Conservation (phyloP, 768 basidiomycete genomes). For the Hebeloma cylindrosporum region DNA sequence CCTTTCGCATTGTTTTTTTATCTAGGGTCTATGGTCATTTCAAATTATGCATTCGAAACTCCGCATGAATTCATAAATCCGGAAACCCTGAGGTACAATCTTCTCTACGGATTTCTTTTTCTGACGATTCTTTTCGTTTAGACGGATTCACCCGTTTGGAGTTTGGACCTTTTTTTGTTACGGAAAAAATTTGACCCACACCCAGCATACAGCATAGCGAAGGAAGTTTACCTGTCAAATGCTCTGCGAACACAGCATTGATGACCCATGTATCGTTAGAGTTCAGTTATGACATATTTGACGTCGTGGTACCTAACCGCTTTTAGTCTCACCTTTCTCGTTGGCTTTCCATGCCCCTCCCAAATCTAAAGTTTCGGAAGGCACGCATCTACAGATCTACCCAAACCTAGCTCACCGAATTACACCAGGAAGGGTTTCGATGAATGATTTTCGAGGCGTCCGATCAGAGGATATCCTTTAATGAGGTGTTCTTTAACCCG, state of each 20-base stretch:
- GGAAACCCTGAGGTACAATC: constrained; percentile 13
- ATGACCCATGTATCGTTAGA: constrained; percentile 22
- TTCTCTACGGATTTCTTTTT: too few species aligned
- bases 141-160: too few species aligned
- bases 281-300: constrained; percentile 35
- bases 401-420: constrained; percentile 35
- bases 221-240: constrained; percentile 14
- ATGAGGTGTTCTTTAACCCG: constrained; percentile 28
- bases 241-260: constrained; percentile 14
- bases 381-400: constrained; percentile 44
- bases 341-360: constrained; percentile 30
- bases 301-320: constrained; percentile 40
- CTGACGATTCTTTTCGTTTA: too few species aligned
- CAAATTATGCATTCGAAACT: too few species aligned
- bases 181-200: too few species aligned
- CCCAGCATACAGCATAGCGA: too few species aligned
- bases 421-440: constrained; percentile 33
- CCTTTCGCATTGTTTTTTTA: constrained; percentile 15
- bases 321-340: constrained; percentile 37
- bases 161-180: too few species aligned
- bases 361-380: constrained; percentile 39
- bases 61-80: constrained; percentile 22
- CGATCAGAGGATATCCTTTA: constrained; percentile 32
- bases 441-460: constrained; percentile 39
- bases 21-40: too few species aligned